Evolutionary conservation across 75 land plant genomes (phyloP), one percentile per base, ranked within the genome.

Genomic region (Pinus albicaulis): DNA sequence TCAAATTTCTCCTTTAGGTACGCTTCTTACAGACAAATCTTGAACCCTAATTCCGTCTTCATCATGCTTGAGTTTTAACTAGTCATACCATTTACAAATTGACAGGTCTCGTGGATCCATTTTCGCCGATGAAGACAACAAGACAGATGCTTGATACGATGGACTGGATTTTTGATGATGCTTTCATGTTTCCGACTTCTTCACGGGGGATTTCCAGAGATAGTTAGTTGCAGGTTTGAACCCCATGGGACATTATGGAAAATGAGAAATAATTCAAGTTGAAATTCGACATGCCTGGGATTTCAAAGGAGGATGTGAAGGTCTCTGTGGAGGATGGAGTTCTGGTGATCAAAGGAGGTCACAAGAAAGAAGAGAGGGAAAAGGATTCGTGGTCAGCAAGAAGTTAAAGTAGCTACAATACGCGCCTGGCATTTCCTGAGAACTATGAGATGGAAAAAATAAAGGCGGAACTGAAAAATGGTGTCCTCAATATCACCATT

Each of bases 281-380:
- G 86, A 55, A 96, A 66, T 83, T 95, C 77, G 98, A 95, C 83
- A 89, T 95, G 96, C 98, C 98, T 25, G 98, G 98, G 17, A 80
- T 95, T 15, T 66, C 86, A 57, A 95, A 93, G 86, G 93, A 92
- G 63, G 96, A 95, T 74, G 92, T 95, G 14, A 89, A 81, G 80
- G 84, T 93, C 16, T 74, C 80, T 1, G 86, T 94, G 6, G 94
- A 94, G 77, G 89, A 90, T 59, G 93, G 91, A 20, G 63, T 81
- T 26, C 85, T 94, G 7, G 88, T 94, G 0, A 86, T 94, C 58
- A 79, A 76, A 55, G 92, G 89, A 5, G 90, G 84, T 75, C 88
- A 84, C 65, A 83, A 81, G 68, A 73, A 73, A 34, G 93, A 89
- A 56, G 83, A 85, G 74, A 68, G 60, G 28, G 76, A 23, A 20